phyloP scores from a whole-genome alignment of 768 basidiomycete species.

The Cystobasidium tubakii region DNA sequence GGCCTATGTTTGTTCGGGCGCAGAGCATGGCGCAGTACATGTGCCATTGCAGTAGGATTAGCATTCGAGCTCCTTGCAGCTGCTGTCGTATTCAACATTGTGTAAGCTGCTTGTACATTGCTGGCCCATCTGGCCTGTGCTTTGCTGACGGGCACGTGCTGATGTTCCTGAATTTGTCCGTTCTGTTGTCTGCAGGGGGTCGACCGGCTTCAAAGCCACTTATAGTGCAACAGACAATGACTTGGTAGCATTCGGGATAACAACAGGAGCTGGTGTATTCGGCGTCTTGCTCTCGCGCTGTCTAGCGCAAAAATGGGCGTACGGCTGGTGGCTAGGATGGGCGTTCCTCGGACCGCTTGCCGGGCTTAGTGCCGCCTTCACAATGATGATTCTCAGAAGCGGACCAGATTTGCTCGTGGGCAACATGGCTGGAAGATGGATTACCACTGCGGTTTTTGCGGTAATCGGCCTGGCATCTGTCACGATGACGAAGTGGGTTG shows the following conservation, averaged over 20 bases:
- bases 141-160: background rate
- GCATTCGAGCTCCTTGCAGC: constrained; percentile 29
- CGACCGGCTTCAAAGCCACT: background rate
- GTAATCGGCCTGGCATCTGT: constrained; percentile 2
- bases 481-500: constrained; percentile 6
- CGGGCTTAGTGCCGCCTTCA: constrained; percentile 18
- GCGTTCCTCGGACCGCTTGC: background rate
- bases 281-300: background rate
- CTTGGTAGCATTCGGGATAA: constrained; percentile 13
- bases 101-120: background rate
- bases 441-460: background rate
- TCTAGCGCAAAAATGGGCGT: background rate
- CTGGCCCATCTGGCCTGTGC: background rate
- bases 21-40: constrained; percentile 22
- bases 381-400: background rate
- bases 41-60: constrained; percentile 8
- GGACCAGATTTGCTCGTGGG: constrained; percentile 6
- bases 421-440: constrained; percentile 19
- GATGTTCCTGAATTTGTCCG: background rate
- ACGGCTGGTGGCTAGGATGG: constrained; percentile 26
- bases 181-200: background rate
- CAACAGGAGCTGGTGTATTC: background rate
- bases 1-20: constrained; percentile 27
- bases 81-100: constrained; percentile 29
- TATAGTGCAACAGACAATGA: constrained; percentile 9